These are phyloP conservation scores for Parmales sp. DNA, from an alignment of 108 stramenopile species.

Conservation along the genomic window DNA sequence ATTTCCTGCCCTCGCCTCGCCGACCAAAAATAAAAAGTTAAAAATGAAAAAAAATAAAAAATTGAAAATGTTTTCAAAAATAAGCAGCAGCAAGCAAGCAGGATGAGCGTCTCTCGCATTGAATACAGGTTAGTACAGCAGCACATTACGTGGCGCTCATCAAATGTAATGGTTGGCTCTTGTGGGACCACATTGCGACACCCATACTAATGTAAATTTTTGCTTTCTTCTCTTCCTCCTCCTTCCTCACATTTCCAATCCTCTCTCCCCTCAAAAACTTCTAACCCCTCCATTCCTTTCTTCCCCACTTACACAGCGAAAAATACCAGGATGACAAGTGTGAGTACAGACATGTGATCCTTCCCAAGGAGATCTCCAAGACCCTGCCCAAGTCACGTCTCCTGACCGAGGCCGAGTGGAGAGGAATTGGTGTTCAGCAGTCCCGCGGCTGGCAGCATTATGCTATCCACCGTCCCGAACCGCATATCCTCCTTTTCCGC, in stretches of 20 bases:
- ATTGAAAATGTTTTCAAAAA: not conserved
- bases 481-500: constrained; percentile 95
- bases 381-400: constrained; percentile 84
- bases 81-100: constrained; percentile 27
- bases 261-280: too few species aligned
- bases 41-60: constrained; percentile 1
- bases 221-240: too few species aligned
- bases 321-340: constrained; percentile 70
- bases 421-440: constrained; percentile 92
- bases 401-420: constrained; percentile 90
- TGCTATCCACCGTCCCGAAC: constrained; percentile 96
- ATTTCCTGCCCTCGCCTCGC: too few species aligned
- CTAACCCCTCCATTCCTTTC: too few species aligned
- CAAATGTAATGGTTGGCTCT: too few species aligned
- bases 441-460: constrained; percentile 97
- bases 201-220: too few species aligned
- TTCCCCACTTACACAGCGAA: too few species aligned
- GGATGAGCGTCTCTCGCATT: constrained; percentile 59
- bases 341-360: constrained; percentile 83
- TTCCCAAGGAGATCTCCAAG: constrained; percentile 93
- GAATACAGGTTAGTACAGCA: too few species aligned
- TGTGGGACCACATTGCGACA: too few species aligned
- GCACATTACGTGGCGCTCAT: too few species aligned
- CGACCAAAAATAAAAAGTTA: too few species aligned
- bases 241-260: too few species aligned